Conservation (phyloP, 495 filamentous ascomycete genomes). For the Hypoxylon lenormandii region DNA sequence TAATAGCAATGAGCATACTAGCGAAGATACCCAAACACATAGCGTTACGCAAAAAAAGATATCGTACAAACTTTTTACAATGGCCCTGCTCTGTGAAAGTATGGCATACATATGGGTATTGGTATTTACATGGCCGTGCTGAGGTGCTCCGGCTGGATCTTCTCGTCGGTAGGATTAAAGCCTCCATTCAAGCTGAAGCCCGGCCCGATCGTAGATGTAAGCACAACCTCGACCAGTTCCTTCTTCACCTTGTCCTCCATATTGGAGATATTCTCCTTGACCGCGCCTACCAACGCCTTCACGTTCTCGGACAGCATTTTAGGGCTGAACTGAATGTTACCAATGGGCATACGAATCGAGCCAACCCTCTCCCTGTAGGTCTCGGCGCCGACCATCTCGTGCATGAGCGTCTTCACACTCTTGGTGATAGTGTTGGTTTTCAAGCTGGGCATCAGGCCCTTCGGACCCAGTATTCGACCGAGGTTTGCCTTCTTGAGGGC, state of each 20-base stretch:
- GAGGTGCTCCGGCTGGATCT: slow-evolving; percentile 64
- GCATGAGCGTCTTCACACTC: slow-evolving; percentile 75
- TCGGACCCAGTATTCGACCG: slow-evolving; percentile 84
- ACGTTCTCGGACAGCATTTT: slow-evolving; percentile 87
- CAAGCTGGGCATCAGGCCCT: slow-evolving; percentile 87
- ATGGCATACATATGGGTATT: slow-evolving; percentile 53
- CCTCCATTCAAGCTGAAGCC: slow-evolving; percentile 87
- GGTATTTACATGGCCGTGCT: slow-evolving; percentile 62
- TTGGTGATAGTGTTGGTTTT: slow-evolving; percentile 89
- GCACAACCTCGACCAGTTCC: slow-evolving; percentile 90
- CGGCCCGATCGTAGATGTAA: slow-evolving; percentile 86
- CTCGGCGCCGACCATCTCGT: slow-evolving; percentile 81
- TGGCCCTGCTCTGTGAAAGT: slow-evolving; percentile 49
- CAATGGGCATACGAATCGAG: slow-evolving; percentile 86
- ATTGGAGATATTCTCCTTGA: slow-evolving; percentile 79
- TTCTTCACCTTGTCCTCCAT: slow-evolving; percentile 80
- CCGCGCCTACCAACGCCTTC: slow-evolving; percentile 75
- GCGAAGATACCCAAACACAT: slow-evolving; percentile 52
- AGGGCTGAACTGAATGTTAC: slow-evolving; percentile 89
- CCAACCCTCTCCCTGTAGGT: slow-evolving; percentile 88
- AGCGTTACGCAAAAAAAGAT: slow-evolving; percentile 49
- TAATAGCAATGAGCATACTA: slow-evolving; percentile 11
- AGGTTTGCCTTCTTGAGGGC: slow-evolving; percentile 80
- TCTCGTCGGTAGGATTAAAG: slow-evolving; percentile 71
- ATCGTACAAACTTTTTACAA: slow-evolving; percentile 66